Conservation (phyloP, 805 yeast genomes). For the Tetrapisispora taiwanensis region DNA sequence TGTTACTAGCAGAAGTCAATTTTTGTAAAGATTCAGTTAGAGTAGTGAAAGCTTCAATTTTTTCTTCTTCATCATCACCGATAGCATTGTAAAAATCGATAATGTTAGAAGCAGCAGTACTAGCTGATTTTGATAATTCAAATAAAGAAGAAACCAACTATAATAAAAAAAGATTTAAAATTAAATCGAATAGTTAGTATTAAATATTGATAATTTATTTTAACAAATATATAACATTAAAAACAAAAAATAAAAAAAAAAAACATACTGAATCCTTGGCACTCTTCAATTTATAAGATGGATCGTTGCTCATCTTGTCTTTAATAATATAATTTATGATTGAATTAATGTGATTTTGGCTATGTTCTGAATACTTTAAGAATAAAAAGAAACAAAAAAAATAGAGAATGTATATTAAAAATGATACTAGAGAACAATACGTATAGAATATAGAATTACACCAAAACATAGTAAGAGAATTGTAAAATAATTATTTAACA, state of each 20-base stretch:
- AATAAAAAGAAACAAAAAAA: no score
- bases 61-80: constrained; percentile 38
- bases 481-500: no score
- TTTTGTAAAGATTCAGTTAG: constrained; percentile 34
- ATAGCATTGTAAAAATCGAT: constrained; percentile 59
- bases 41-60: constrained; percentile 37
- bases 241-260: not conserved
- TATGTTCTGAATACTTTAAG: no score
- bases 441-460: no score
- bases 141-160: constrained; percentile 69
- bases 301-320: constrained; percentile 21
- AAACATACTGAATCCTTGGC: constrained; percentile 33
- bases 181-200: constrained; percentile 7
- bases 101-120: constrained; percentile 71
- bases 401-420: no score
- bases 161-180: not conserved
- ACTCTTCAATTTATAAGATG: constrained; percentile 26
- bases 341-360: no score
- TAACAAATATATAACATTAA: no score
- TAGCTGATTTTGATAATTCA: constrained; percentile 79
- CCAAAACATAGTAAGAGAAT: no score
- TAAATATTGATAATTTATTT: no score
- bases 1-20: constrained; percentile 31
- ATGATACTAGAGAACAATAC: no score
- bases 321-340: no score